phyloP scores from a whole-genome alignment of 225 moss, liverwort and hornwort genomes.

The Bryum argenteum region DNA sequence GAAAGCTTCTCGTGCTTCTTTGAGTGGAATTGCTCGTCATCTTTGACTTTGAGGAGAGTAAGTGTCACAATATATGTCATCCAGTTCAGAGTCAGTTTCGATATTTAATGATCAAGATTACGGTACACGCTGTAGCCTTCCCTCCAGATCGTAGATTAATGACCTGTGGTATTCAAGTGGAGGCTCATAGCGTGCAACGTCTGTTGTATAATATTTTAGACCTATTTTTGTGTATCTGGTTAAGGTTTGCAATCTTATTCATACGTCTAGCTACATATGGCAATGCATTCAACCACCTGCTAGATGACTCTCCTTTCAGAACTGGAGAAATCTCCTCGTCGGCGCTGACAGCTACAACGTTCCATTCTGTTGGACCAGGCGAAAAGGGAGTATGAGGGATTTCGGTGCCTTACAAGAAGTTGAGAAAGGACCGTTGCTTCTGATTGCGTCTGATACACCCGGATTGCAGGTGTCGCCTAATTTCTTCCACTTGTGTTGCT shows the following conservation, averaged over 20 bases:
- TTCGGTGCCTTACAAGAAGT: constrained; percentile 58
- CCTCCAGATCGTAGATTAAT: background rate
- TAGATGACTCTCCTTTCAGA: constrained; percentile 79
- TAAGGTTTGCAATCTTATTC: constrained; percentile 6
- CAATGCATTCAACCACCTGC: constrained; percentile 77
- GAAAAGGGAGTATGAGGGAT: constrained; percentile 56
- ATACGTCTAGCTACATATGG: constrained; percentile 21
- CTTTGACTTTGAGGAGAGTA: constrained; percentile 93
- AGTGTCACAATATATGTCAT: constrained; percentile 26
- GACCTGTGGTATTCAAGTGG: background rate
- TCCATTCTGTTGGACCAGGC: constrained; percentile 42
- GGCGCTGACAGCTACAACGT: constrained; percentile 51
- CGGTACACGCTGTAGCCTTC: background rate
- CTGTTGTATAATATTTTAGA: constrained; percentile 2
- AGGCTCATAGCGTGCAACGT: background rate
- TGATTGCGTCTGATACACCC: constrained; percentile 85
- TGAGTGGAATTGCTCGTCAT: constrained; percentile 82
- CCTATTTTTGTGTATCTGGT: constrained; percentile 3
- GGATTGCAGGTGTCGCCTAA: constrained; percentile 70
- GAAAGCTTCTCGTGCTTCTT: constrained; percentile 71
- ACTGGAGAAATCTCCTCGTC: constrained; percentile 81
- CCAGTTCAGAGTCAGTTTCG: background rate
- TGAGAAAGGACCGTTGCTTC: constrained; percentile 80
- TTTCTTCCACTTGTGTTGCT: background rate
- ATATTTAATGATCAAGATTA: background rate